These are phyloP conservation scores for Dalbergia cultrata DNA, from an alignment of 306 rosid species.

Conservation along the genomic window DNA sequence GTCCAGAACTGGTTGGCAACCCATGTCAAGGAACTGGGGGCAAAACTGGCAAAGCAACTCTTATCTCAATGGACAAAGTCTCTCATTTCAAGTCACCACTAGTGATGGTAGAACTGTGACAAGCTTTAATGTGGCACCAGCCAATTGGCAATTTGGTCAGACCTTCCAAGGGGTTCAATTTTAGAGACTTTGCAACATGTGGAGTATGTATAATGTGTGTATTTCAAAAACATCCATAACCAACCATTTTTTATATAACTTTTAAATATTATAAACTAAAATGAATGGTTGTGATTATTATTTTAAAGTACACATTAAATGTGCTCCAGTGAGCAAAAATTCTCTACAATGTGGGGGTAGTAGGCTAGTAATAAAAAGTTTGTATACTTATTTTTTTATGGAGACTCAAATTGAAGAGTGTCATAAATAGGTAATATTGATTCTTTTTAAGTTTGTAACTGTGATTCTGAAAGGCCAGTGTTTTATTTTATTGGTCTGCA, in stretches of 20 bases:
- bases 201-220: too few species aligned
- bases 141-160: conserved; percentile 88
- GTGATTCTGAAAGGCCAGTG: conserved; percentile 50
- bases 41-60: conserved; percentile 97
- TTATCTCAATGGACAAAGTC: conserved; percentile 76
- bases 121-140: conserved; percentile 64
- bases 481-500: conserved; percentile 52
- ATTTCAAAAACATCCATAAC: too few species aligned
- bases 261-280: too few species aligned
- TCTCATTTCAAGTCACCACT: conserved; percentile 88
- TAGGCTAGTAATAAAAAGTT: conserved; percentile 21
- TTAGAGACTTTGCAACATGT: conserved; percentile 25
- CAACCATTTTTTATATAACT: neutral
- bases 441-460: conserved; percentile 29
- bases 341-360: neutral
- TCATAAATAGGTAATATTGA: conserved; percentile 38
- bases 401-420: neutral
- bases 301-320: too few species aligned
- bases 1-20: conserved; percentile 79
- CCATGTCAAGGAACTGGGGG: conserved; percentile 95
- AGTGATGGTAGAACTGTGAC: conserved; percentile 84
- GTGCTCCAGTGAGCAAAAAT: neutral
- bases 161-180: conserved; percentile 80
- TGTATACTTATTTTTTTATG: conserved; percentile 40
- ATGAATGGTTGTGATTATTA: too few species aligned